Evolutionary conservation across 1,284 basidiomycete species (phyloP), one percentile per base, ranked within the genome.

Genomic region (Tylopilus orsonianus): DNA sequence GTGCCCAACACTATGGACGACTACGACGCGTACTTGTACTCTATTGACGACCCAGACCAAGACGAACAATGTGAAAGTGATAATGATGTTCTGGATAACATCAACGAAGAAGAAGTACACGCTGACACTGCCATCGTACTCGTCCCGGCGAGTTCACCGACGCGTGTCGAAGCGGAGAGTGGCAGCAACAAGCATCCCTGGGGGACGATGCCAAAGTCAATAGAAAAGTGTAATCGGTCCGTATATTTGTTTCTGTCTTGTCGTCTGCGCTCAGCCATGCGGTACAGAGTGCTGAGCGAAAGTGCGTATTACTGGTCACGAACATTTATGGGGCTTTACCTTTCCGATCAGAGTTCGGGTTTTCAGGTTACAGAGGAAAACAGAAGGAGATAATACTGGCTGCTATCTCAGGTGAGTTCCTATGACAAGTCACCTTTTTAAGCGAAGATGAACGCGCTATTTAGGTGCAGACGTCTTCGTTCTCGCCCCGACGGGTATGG

Each of bases 401-500:
- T 5, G 87, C 86, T 1, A 70, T 86, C 23, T 63, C 68, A 54
- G 87, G 86, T 74, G 57, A 47, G 61, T 58, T 56, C 56, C 46
- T 19, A 12, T 19, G 39, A n/a, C 5, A 12, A 18, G 16, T 12
- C 39, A 5, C 5, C 2, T 26, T 10, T 2, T 37, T 22, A 24
- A 37, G 34, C 3, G 7, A 42, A 18, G 14, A 35, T 54, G 14
- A 48, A 53, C 30, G 32, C 33, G 14, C 6, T 12, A n/a, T 29
- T 8, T 43, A 86, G 85, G 83, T 10, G 68, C 67, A 14, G 88
- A 92, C 67, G 79, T 92, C 6, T 77, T 92, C 38, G 88, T 93
- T 5, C 77, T 93, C 3, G 91, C 91, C 8, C 90, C 92, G 0
- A 94, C 91, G 2, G 91, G 92, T 3, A 85, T 93, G 78, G 91